Base-by-base conservation (phyloP, 257 asterid genomes). In the Penstemon eatonii region DNA sequence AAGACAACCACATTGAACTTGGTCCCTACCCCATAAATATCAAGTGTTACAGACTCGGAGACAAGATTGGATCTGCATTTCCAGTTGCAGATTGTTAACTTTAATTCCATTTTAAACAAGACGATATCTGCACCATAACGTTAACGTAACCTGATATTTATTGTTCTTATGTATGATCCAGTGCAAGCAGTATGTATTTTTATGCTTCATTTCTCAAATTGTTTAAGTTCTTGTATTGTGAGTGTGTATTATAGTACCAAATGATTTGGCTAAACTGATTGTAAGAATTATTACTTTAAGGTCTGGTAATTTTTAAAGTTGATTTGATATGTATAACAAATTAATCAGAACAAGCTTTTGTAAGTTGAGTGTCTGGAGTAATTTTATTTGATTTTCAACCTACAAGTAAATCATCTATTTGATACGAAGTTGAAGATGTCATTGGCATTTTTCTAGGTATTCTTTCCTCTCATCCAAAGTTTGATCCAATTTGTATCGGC, bases 1-100 rank as follows among this genome's bases (percentile, higher is more conserved):
- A 92, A 73, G 96, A 90, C 5, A 92, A 92, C 82, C 75, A 79
- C 19, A 76, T 92, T 38, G 91, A 92, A 56, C 80, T 92, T 43
- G 98, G 98, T 65, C 97, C 98, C 0, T 92, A 88, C 63, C 75
- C 84, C 50, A 90, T 92, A 25, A 90, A 88, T 60, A 81, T 92
- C 63, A 92, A 90, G 74, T 90, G 98, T 79, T 90, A 88, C 55
- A 93, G 89, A 0, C 73, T 82, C 5, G 98, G 97, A 41, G 77
- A 82, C 80, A 86, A 69, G 55, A 81, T 92, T 18, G 96, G 97
- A 12, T 92, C 97, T 60, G 96, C 84, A 71, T 92, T 92, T 69
- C 97, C 98, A 5, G 71, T 92, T 0, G 96, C 96, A 42, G 96
- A 85, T 15, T 77, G 77, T 47, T 92, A 0, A 15, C 18, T 15